Evolutionary conservation across 2,329 filamentous ascomycete genomes (phyloP).

Genomic region (Apiospora marii): DNA sequence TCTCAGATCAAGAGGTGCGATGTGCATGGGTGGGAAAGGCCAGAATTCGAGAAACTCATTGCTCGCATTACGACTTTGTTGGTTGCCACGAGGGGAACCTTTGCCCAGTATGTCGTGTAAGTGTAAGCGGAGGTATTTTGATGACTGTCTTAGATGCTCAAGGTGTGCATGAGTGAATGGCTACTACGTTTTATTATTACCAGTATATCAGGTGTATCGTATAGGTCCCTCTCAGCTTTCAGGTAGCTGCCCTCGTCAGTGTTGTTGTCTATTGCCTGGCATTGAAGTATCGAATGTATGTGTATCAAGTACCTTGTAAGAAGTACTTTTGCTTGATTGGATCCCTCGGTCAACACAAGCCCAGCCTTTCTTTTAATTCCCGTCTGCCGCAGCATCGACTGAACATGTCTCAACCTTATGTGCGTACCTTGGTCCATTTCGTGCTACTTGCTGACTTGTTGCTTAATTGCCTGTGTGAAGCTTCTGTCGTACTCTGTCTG

Average conservation of each 20-base stretch:
- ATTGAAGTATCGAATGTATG: neutral
- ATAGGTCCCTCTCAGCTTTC: neutral
- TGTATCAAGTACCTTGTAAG: neutral
- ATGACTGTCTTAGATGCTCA: neutral
- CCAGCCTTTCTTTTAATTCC: slow-evolving; percentile 13
- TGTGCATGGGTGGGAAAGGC: neutral
- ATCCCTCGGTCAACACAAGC: neutral
- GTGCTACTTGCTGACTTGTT: neutral
- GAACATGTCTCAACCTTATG: slow-evolving; percentile 20
- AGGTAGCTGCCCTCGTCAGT: neutral
- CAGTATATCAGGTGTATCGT: neutral
- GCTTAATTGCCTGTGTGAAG: neutral
- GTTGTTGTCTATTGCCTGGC: no score
- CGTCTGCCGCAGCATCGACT: slow-evolving; percentile 8
- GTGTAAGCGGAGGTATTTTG: neutral
- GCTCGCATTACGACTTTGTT: neutral
- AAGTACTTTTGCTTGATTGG: neutral
- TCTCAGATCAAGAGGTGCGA: slow-evolving; percentile 9
- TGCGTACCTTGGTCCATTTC: neutral
- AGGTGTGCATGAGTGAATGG: neutral
- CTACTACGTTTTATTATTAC: neutral
- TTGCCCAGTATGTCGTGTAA: neutral
- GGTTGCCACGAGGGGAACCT: no score
- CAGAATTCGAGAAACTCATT: neutral
- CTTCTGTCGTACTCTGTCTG: neutral